Evolutionary conservation across 208 protist species (phyloP).

Genomic region (Acanthamoeba sp.): DNA sequence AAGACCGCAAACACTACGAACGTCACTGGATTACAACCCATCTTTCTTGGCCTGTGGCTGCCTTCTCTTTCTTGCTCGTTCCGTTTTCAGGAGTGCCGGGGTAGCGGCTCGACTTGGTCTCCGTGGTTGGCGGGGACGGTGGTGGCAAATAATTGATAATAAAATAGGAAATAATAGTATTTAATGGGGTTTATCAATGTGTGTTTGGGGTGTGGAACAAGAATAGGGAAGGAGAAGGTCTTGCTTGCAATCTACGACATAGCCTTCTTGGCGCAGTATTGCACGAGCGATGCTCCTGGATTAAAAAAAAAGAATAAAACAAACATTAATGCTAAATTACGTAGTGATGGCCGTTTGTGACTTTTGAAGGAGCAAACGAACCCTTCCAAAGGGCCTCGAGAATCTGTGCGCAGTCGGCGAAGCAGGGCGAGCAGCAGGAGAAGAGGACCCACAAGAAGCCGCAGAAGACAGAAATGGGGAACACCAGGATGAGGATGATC

Average conservation of each 20-base stretch:
- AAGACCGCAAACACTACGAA: not conserved
- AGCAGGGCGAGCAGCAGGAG: constrained; percentile 67
- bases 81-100: no score
- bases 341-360: not conserved
- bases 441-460: constrained; percentile 61
- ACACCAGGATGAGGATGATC: constrained; percentile 59
- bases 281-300: constrained; percentile 40
- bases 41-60: not conserved
- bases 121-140: no score
- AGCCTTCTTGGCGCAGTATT: constrained; percentile 70
- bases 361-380: not conserved
- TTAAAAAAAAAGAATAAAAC: not conserved
- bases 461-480: constrained; percentile 61
- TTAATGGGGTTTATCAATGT: not conserved
- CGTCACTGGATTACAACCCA: constrained; percentile 11
- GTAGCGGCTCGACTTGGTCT: no score
- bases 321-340: not conserved
- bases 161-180: not conserved
- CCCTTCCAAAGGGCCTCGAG: constrained; percentile 63
- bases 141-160: no score
- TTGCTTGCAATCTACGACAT: not conserved
- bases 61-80: not conserved
- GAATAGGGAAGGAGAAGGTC: not conserved
- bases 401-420: constrained; percentile 36
- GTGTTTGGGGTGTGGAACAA: not conserved